Evolutionary conservation across 768 basidiomycete species (phyloP), one percentile per base, ranked within the genome.

Genomic region (Suillus alpinus): DNA sequence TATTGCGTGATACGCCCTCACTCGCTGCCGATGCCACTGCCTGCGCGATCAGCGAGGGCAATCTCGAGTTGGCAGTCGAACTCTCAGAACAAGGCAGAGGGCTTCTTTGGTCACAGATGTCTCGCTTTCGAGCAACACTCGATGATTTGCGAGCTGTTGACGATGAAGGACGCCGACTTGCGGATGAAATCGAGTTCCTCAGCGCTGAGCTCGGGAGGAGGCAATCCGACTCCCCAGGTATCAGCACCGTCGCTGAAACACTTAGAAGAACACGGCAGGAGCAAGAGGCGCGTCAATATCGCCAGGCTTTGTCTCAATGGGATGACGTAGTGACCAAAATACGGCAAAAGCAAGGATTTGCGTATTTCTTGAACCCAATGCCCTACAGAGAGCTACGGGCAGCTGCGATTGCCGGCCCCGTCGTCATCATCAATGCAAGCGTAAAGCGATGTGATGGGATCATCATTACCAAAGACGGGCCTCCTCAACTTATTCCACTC

Each of bases 381-480:
- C 64, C 67, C 31, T 64, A 66, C 37, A 63, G 65, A 23, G 41
- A 59, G 16, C 56, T 73, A 16, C 63, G 62, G 23, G 53, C 13
- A 1, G 67, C 68, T 26, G 70, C 73, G 3, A 52, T 59, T 1
- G 67, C 62, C 1, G 77, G 76, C 3, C 75, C 76, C 6, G 68
- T 76, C n/a, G 72, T 78, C 20, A 59, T 81, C 16, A 65, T 80
- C 50, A 80, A 79, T 41, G 61, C 71, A 29, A 64, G 68, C 59
- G 29, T 36, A 10, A 59, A 31, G 39, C 67, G 75, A n/a, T 80
- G 77, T 40, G 77, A 81, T 59, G 78, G 77, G 0, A 31, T 81
- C 31, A 73, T 78, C 13, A 65, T 79, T 26, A 44, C 67, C n/a
- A 44, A 65, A 12, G 60, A 64, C 10, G 60, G 59, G 9, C 37